Percentiles rank a stretch among this genome's conserved stretches.
Evolutionary conservation across 2,329 filamentous ascomycete species (phyloP).

Genomic region (Clarireedia monteithiana): DNA sequence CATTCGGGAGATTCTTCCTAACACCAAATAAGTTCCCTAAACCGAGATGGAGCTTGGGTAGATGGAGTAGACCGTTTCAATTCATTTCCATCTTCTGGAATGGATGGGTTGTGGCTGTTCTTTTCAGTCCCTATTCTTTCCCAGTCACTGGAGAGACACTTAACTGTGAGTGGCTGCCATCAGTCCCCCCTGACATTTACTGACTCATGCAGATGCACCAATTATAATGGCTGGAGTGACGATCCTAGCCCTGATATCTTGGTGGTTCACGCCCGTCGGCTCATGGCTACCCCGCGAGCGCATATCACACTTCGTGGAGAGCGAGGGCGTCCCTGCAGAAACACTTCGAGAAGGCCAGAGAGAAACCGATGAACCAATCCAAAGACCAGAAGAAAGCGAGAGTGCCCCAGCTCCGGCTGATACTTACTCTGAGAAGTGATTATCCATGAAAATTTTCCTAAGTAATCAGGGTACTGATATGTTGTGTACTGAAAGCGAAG

Average conservation of each 20-base stretch:
- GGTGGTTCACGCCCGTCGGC: conserved; percentile 10
- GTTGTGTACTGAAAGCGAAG: neutral
- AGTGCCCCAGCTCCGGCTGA: neutral
- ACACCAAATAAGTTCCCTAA: conserved; percentile 10
- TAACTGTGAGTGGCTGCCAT: neutral
- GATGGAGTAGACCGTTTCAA: conserved; percentile 8
- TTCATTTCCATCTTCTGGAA: conserved; percentile 14
- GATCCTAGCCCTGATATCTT: conserved; percentile 10
- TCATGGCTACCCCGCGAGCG: conserved; percentile 7
- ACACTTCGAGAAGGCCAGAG: neutral
- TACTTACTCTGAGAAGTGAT: conserved; percentile 7
- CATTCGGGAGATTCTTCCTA: conserved; percentile 12
- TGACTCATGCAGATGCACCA: conserved; percentile 6
- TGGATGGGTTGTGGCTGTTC: conserved; percentile 11
- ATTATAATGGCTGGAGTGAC: conserved; percentile 14
- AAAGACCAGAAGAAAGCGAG: neutral
- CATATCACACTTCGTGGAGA: conserved; percentile 9
- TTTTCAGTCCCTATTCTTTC: conserved; percentile 8
- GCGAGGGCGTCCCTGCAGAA: neutral
- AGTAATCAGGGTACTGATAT: conserved; percentile 1
- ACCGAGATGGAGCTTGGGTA: conserved; percentile 11
- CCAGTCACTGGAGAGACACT: conserved; percentile 6
- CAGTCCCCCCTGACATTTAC: neutral
- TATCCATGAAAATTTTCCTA: neutral
- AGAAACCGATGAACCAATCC: neutral